A percentile compares a stretch with the other conserved stretches of the same genome.
Conservation (phyloP, 805 yeast species). For the Yarrowia sp. region DNA sequence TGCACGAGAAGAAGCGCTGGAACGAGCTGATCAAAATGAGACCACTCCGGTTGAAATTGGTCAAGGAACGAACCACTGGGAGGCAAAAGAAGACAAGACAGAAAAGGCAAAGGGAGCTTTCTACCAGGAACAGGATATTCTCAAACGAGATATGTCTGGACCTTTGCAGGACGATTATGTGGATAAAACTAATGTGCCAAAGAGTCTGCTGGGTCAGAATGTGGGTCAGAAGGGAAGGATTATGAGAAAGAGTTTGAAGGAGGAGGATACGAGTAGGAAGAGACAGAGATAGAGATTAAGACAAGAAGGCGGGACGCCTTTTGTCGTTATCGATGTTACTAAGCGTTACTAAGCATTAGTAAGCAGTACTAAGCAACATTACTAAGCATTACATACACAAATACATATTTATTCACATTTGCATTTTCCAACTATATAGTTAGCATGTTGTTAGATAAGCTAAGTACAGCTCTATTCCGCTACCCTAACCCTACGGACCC, state of each 20-base stretch:
- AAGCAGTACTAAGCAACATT: too few species aligned
- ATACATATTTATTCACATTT: too few species aligned
- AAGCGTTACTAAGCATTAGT: too few species aligned
- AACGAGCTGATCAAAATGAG: constrained; percentile 32
- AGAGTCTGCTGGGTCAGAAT: constrained; percentile 35
- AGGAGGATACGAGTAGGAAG: constrained; percentile 37
- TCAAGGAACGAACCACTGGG: constrained; percentile 31
- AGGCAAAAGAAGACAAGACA: constrained; percentile 23
- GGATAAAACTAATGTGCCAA: constrained; percentile 36
- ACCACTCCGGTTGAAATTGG: constrained; percentile 2
- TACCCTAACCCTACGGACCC: too few species aligned
- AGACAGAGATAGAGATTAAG: not conserved
- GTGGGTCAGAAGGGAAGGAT: constrained; percentile 39
- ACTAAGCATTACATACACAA: too few species aligned
- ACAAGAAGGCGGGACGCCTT: not conserved
- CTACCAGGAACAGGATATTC: constrained; percentile 38
- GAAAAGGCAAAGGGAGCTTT: constrained; percentile 40
- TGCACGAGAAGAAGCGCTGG: constrained; percentile 31
- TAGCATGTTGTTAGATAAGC: too few species aligned
- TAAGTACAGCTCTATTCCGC: too few species aligned
- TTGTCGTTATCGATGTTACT: too few species aligned
- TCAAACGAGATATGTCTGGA: constrained; percentile 16
- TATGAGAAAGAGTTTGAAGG: constrained; percentile 35
- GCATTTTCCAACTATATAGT: too few species aligned
- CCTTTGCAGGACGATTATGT: constrained; percentile 35